Conservation (phyloP, 495 filamentous ascomycete species). For the Patellaria atrata region DNA sequence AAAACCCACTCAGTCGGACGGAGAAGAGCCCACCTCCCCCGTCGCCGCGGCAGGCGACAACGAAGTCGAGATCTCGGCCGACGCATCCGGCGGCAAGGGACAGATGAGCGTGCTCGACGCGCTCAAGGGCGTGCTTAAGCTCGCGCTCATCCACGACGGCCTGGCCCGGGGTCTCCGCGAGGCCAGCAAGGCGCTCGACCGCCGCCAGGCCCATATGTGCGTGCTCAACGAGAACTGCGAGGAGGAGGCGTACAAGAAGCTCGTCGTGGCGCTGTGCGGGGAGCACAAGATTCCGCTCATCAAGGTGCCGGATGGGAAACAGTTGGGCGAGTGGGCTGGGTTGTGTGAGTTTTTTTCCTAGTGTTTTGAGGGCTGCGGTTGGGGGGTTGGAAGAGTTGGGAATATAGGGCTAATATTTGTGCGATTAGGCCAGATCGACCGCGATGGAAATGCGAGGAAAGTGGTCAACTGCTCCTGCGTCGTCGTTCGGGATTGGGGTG, state of each 20-base stretch:
- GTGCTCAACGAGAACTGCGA: slow-evolving; percentile 98
- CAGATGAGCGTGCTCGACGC: slow-evolving; percentile 97
- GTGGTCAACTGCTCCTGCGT: slow-evolving; percentile 99
- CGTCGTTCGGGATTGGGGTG: slow-evolving; percentile 97
- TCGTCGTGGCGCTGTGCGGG: slow-evolving; percentile 90
- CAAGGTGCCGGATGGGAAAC: slow-evolving; percentile 99
- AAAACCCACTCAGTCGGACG: slow-evolving; percentile 45
- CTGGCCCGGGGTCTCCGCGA: slow-evolving; percentile 96
- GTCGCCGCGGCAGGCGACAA: slow-evolving; percentile 51
- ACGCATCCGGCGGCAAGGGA: slow-evolving; percentile 61
- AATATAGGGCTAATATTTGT: background rate
- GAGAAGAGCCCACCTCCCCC: slow-evolving; percentile 67
- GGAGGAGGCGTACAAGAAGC: slow-evolving; percentile 99
- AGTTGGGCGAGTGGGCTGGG: slow-evolving; percentile 98
- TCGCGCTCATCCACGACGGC: slow-evolving; percentile 98
- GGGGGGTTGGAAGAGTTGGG: background rate
- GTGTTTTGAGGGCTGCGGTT: too few relatives aligned
- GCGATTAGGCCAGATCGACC: slow-evolving; percentile 79
- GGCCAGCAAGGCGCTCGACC: slow-evolving; percentile 92
- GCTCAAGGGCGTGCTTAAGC: slow-evolving; percentile 92
- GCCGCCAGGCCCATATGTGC: slow-evolving; percentile 98
- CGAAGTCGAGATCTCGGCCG: slow-evolving; percentile 83
- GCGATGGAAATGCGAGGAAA: slow-evolving; percentile 97
- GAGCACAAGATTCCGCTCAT: slow-evolving; percentile 99
- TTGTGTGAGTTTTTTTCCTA: slow-evolving; percentile 58